A percentile compares a stretch with the other conserved stretches of the same genome.
phyloP scores from a whole-genome alignment of 75 land plant genomes.

The Azolla pinnata region DNA sequence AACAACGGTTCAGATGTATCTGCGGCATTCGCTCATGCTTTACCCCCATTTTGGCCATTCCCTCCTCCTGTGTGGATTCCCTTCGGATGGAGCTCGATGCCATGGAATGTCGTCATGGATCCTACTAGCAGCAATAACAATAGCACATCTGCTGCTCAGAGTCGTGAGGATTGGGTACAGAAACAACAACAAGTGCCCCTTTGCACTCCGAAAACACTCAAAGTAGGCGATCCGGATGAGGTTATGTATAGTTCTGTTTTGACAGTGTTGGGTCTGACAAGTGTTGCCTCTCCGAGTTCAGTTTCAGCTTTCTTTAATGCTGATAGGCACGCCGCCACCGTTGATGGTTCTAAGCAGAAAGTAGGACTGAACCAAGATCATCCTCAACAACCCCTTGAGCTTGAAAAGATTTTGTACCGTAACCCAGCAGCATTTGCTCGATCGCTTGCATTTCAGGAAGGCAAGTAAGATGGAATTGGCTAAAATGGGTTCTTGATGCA shows the following conservation, averaged over 20 bases:
- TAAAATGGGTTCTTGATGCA: too few species aligned
- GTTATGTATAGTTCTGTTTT: slow-evolving; percentile 11
- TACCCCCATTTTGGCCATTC: too few species aligned
- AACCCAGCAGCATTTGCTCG: background rate
- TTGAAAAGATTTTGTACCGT: background rate
- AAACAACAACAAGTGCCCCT: background rate
- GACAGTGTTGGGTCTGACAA: slow-evolving; percentile 12
- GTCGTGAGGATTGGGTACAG: too few species aligned
- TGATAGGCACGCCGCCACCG: slow-evolving; percentile 9
- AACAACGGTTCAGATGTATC: too few species aligned
- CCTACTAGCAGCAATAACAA: background rate
- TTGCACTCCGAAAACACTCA: slow-evolving; percentile 16
- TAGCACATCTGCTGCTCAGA: background rate
- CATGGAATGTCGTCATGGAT: background rate
- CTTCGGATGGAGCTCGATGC: too few species aligned
- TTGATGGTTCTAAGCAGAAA: background rate
- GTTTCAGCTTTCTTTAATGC: slow-evolving; percentile 4
- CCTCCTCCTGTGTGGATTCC: too few species aligned
- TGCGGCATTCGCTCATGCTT: too few species aligned
- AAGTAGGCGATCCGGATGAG: slow-evolving; percentile 12
- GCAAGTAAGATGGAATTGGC: too few species aligned
- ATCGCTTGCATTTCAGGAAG: background rate
- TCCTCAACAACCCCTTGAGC: background rate
- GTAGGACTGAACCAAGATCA: background rate
- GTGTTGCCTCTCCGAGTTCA: background rate